Base-by-base conservation (phyloP, 1,139 yeast species). In the Lodderomyces elongisporus region DNA sequence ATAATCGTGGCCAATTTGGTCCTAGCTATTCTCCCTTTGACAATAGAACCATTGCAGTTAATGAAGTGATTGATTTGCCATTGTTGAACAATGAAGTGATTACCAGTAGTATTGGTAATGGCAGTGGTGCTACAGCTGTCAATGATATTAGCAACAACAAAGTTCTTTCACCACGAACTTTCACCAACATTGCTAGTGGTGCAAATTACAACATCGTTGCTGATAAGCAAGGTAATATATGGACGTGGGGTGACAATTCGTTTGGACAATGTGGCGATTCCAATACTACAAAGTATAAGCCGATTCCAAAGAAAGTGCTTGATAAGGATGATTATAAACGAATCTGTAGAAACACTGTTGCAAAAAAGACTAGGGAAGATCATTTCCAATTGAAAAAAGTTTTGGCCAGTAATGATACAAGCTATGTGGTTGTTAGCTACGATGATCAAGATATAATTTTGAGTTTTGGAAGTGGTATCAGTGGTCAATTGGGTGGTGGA, bases 401-500 rank as follows among this genome's bases (percentile, higher is more conserved):
- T 5, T 71, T 69, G 16, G 91, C 95, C 10, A 79, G 84, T 22
- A 81, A 81, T 18, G 77, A 76, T 25, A 70, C 89, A 1, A 71
- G 91, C 1, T 85, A 70, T 56, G 68, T 78, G 13, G 60, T 71
- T 7, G 50, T 75, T 30, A 57, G 43, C 14, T 51, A 55, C 18
- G 46, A 55, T 15, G 36, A 42, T 30, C 51, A 56, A 34, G 55
- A 60, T 10, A 40, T 63, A 8, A 57, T 74, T 34, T 62, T 80
- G 45, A 69, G 87, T 4, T 80, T 88, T 60, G 98, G 98, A 16
- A 78, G 79, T 47, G 96, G 97, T 4, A 57, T 83, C 33, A 72
- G 74, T 46, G 98, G 97, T n/a, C 95, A 87, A 57, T 65, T 88
- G 37, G 98, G 96, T 13, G 73, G 77, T 32, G 88, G 85, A 16